A percentile compares a stretch with the other conserved stretches of the same genome.
phyloP scores from a whole-genome alignment of 1,284 basidiomycete species.

The Sanghuangporus baumii region DNA sequence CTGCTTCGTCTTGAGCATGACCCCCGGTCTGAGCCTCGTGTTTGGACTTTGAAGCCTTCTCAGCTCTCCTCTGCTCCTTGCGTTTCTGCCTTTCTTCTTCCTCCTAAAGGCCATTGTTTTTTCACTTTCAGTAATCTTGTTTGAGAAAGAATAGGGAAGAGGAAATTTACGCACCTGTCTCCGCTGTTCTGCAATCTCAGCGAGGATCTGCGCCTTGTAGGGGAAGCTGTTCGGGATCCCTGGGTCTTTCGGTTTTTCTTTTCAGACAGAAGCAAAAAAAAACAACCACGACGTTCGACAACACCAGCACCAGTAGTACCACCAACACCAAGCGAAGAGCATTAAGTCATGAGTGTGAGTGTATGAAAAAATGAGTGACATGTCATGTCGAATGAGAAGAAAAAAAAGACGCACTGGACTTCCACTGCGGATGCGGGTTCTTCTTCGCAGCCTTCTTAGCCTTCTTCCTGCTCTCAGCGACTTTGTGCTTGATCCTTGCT shows the following conservation, averaged over 20 bases:
- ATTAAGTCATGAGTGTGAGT: slow-evolving; percentile 12
- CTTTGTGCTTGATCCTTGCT: slow-evolving; percentile 76
- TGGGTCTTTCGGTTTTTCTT: slow-evolving; percentile 81
- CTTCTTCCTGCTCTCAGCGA: slow-evolving; percentile 76
- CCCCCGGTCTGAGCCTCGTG: neutral
- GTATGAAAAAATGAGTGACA: too few species aligned
- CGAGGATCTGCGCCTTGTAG: slow-evolving; percentile 94
- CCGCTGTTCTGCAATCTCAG: slow-evolving; percentile 81
- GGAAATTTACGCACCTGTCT: slow-evolving; percentile 47
- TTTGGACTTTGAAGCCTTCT: neutral
- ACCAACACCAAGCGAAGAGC: slow-evolving; percentile 2
- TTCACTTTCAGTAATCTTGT: neutral
- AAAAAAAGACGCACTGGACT: slow-evolving; percentile 87
- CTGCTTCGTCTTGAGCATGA: slow-evolving; percentile 51
- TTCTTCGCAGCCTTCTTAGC: slow-evolving; percentile 76
- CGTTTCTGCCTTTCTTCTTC: slow-evolving; percentile 4
- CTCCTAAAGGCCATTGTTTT: neutral
- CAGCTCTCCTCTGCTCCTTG: slow-evolving; percentile 2
- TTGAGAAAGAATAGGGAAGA: neutral
- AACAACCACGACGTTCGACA: too few species aligned
- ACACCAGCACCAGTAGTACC: neutral
- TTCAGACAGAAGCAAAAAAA: neutral
- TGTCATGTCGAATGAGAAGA: too few species aligned
- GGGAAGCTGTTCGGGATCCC: slow-evolving; percentile 98
- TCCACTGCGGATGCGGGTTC: slow-evolving; percentile 72